These are phyloP conservation scores for Polytrichum commune DNA, from an alignment of 225 moss, liverwort and hornwort species.

Conservation along the genomic window DNA sequence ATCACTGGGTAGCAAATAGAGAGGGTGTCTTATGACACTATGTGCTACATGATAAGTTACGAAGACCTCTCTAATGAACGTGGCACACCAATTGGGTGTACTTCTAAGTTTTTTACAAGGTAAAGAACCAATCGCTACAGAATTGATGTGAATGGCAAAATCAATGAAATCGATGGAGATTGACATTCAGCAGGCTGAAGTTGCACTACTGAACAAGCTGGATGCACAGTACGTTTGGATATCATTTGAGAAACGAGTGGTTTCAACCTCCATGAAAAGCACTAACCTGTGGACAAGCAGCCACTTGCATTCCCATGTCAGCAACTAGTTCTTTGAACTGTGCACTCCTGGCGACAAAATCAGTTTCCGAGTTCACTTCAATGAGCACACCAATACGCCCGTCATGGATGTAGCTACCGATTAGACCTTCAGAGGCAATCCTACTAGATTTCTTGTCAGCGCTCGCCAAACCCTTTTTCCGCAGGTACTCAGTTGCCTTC, in stretches of 20 bases:
- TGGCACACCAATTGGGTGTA: no score
- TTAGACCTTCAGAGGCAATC: constrained; percentile 78
- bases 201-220: no score
- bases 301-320: constrained; percentile 85
- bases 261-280: neutral
- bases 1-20: no score
- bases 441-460: constrained; percentile 90
- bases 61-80: no score
- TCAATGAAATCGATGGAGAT: no score
- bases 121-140: no score
- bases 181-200: no score
- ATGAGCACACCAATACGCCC: constrained; percentile 86
- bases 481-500: constrained; percentile 68
- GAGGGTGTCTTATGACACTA: no score
- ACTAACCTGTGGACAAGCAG: constrained; percentile 68
- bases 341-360: constrained; percentile 82
- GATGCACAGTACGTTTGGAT: no score
- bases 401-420: constrained; percentile 89
- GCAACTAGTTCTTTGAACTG: constrained; percentile 81
- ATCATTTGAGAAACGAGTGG: neutral
- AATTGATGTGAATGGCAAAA: no score
- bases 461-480: constrained; percentile 90
- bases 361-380: constrained; percentile 95
- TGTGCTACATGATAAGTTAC: no score
- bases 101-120: no score